phyloP scores from a whole-genome alignment of 257 asterid species.

The Nicotiana sylvestris region DNA sequence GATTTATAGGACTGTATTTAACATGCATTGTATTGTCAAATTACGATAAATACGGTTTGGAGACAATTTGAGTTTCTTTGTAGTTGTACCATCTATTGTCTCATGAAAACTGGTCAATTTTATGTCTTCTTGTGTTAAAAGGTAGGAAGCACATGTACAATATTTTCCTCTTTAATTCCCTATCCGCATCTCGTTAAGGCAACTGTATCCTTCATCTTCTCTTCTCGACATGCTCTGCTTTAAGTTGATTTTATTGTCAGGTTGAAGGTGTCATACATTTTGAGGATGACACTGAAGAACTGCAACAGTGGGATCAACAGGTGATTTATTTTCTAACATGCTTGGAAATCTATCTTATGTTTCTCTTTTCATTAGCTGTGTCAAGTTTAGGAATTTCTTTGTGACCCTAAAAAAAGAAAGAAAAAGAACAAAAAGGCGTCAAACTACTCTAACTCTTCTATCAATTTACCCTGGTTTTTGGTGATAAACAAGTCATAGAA shows the following conservation, averaged over 20 bases:
- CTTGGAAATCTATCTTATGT: not conserved
- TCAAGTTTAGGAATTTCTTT: not conserved
- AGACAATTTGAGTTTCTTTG: not conserved
- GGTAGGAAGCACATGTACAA: not conserved
- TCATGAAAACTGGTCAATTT: not conserved
- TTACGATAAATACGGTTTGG: not conserved
- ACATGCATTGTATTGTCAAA: not conserved
- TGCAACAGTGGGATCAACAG: slow-evolving; percentile 99
- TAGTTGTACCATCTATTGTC: not conserved
- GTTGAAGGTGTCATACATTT: slow-evolving; percentile 96
- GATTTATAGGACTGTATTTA: not conserved
- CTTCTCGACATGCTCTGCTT: not conserved
- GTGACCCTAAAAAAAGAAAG: not conserved
- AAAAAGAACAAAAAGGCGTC: not conserved
- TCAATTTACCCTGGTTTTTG: not conserved
- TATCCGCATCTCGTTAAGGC: not conserved
- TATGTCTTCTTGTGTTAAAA: not conserved
- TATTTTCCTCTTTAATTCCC: not conserved
- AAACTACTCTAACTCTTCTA: not conserved
- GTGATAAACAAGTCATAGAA: not conserved
- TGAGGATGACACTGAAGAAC: slow-evolving; percentile 90
- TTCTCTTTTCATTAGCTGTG: not conserved
- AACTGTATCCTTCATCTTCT: not conserved
- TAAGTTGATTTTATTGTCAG: slow-evolving; percentile 30
- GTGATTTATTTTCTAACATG: slow-evolving; percentile 28